Evolutionary conservation across 2,329 filamentous ascomycete species (phyloP), one percentile per base, ranked within the genome.

Genomic region (Alternaria rosae): DNA sequence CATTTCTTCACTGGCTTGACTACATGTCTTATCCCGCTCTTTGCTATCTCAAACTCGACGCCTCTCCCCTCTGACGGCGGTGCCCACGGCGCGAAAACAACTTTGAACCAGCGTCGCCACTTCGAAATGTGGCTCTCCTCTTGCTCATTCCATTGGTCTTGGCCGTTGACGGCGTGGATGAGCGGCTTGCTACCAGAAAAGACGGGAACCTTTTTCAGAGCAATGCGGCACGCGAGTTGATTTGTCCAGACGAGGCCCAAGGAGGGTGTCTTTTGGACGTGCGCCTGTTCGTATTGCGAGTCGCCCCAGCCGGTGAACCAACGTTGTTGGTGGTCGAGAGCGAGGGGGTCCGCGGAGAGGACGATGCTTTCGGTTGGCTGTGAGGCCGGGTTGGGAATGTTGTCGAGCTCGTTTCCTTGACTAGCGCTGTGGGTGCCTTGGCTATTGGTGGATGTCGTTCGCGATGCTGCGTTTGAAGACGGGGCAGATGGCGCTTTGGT

Each of bases 261-360:
- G 7, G 92, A 92, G 0, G 94, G 94, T 0, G 92, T 97, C 80
- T 97, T 98, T 57, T 91, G 71, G 1, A 64, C 67, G 15, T 75
- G 66, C 10, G 65, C 41, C 5, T 72, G 63, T 25, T 71, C 73
- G 17, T 68, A 73, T 71, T 15, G 85, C 13, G 67, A 59, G 77
- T 97, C 92, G 21, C 94, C 93, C 94, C 95, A 97, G 66, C 95
- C 94, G 5, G 94, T 96, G 80, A 97, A 97, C 88, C 94, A 97
- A 44, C 92, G 87, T 78, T 97, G 93, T 79, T 98, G 94, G 79
- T 97, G 92, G 70, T 96, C 90, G 9, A 97, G 86, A 30, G 88
- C 86, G 38, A 97, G 84, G 0, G 89, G 87, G 12, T 87, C 84
- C 62, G 72, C 79, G 48, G 75, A 85, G 45, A 76, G 80, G 32